Evolutionary conservation across 1,139 yeast genomes (phyloP).

Genomic region (Sugiyamaella pinicola): DNA sequence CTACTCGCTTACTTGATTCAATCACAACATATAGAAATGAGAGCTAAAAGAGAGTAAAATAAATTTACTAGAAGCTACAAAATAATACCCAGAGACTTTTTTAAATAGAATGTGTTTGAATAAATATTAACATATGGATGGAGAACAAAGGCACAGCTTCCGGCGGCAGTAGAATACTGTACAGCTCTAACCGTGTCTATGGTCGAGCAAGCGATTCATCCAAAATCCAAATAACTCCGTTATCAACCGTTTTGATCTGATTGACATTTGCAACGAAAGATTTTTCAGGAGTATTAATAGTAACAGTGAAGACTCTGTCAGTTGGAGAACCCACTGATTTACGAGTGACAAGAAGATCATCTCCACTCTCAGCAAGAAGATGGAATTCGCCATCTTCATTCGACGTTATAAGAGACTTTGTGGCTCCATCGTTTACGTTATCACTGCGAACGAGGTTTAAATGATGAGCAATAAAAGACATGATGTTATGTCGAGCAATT

Average conservation of each 20-base stretch:
- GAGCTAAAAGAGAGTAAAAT: too few species aligned
- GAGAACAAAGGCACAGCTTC: too few species aligned
- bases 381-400: slow-evolving; percentile 16
- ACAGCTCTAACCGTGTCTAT: too few species aligned
- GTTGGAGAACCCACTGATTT: slow-evolving; percentile 19
- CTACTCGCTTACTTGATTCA: too few species aligned
- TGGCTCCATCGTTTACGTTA: slow-evolving; percentile 10
- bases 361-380: slow-evolving; percentile 27
- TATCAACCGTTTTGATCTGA: slow-evolving; percentile 30
- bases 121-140: too few species aligned
- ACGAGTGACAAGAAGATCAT: slow-evolving; percentile 23
- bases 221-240: slow-evolving; percentile 37
- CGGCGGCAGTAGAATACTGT: too few species aligned
- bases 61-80: too few species aligned
- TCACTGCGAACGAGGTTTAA: slow-evolving; percentile 33
- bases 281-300: slow-evolving; percentile 8
- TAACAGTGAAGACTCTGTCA: slow-evolving; percentile 21
- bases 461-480: slow-evolving; percentile 39
- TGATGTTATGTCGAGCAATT: slow-evolving; percentile 35
- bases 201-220: slow-evolving; percentile 29
- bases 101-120: too few species aligned
- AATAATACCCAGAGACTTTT: too few species aligned
- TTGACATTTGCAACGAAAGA: slow-evolving; percentile 28
- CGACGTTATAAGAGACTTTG: slow-evolving; percentile 15
- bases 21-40: too few species aligned